These are phyloP conservation scores for Colletotrichum australisinense DNA, from an alignment of 2,329 filamentous ascomycete genomes.

Conservation along the genomic window DNA sequence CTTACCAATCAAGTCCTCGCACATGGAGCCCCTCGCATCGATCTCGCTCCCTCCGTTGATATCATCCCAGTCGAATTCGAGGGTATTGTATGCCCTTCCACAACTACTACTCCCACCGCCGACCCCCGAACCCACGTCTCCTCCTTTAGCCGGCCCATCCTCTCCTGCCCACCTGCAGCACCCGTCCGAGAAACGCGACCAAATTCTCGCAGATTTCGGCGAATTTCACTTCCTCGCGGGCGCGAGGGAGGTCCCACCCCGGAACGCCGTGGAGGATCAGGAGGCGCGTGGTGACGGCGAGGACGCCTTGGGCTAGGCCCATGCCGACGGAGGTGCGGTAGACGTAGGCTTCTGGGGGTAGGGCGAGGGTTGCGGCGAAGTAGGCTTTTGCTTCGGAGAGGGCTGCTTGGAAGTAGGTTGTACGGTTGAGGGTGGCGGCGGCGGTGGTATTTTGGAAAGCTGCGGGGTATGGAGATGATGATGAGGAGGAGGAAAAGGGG, in stretches of 20 bases:
- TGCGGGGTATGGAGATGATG: neutral
- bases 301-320: slow-evolving; percentile 9
- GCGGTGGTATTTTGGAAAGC: slow-evolving; percentile 3
- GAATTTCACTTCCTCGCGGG: slow-evolving; percentile 28
- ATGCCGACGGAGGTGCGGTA: slow-evolving; percentile 16
- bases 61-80: neutral
- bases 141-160: slow-evolving; percentile 11
- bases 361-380: slow-evolving; percentile 44
- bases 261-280: slow-evolving; percentile 32
- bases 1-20: slow-evolving; percentile 17
- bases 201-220: slow-evolving; percentile 6
- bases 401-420: slow-evolving; percentile 49
- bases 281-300: slow-evolving; percentile 30
- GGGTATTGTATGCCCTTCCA: neutral
- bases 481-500: slow-evolving; percentile 38
- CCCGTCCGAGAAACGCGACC: neutral
- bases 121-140: neutral
- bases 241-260: slow-evolving; percentile 33
- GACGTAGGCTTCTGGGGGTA: slow-evolving; percentile 38
- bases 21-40: slow-evolving; percentile 1
- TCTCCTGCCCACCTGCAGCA: neutral
- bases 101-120: too few relatives aligned
- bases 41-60: neutral
- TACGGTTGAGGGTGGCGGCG: slow-evolving; percentile 35
- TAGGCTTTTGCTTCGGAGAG: slow-evolving; percentile 48